Conservation (phyloP, 495 filamentous ascomycete genomes). For the Tuber aestivum region DNA sequence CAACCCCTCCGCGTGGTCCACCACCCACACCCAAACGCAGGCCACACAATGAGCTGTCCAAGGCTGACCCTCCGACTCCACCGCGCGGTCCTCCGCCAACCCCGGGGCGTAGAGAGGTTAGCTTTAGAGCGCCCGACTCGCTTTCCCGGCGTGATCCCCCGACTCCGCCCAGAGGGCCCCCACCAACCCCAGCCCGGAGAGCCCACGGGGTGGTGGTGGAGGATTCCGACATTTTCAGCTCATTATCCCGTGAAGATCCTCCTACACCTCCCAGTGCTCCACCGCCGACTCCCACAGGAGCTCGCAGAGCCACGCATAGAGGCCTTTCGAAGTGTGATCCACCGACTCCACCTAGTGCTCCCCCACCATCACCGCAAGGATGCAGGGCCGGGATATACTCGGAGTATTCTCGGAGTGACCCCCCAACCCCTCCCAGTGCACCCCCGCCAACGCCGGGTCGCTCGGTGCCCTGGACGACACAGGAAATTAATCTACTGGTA, state of each 20-base stretch:
- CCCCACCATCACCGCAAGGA: slow-evolving; percentile 23
- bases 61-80: slow-evolving; percentile 28
- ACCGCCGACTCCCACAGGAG: slow-evolving; percentile 12
- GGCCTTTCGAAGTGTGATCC: slow-evolving; percentile 34
- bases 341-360: slow-evolving; percentile 34
- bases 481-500: slow-evolving; percentile 26
- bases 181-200: slow-evolving; percentile 24
- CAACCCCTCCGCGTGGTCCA: slow-evolving; percentile 30
- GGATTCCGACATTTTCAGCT: slow-evolving; percentile 11
- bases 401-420: slow-evolving; percentile 24
- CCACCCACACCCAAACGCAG: slow-evolving; percentile 30
- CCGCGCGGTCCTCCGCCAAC: slow-evolving; percentile 27
- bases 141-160: slow-evolving; percentile 30
- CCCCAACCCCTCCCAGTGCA: slow-evolving; percentile 17
- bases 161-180: slow-evolving; percentile 31
- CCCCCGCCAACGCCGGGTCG: slow-evolving; percentile 19
- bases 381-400: slow-evolving; percentile 2
- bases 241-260: slow-evolving; percentile 16
- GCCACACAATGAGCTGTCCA: slow-evolving; percentile 29
- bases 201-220: background rate
- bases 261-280: slow-evolving; percentile 17
- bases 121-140: slow-evolving; percentile 22
- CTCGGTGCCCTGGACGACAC: slow-evolving; percentile 22
- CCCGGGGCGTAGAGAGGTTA: slow-evolving; percentile 18
- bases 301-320: slow-evolving; percentile 10